Conservation (phyloP, 2,329 filamentous ascomycete genomes). For the Botrytis sinoallii region DNA sequence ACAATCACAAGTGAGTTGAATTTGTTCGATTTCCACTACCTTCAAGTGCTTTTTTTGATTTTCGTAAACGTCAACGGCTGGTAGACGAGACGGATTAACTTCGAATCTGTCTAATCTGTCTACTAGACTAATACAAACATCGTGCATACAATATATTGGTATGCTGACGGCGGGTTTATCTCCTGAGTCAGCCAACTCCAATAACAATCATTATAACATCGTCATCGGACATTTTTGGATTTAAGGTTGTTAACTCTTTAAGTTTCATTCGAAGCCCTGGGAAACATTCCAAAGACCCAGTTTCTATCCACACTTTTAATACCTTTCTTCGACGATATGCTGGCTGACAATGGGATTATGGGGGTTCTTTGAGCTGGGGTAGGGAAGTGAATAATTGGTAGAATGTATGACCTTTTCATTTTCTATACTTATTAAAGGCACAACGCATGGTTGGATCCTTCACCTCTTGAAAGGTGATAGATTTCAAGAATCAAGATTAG, state of each 20-base stretch:
- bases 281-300: background rate
- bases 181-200: background rate
- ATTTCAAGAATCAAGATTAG: background rate
- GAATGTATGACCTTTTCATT: background rate
- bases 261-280: background rate
- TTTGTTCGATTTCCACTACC: background rate
- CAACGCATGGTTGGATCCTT: background rate
- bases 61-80: background rate
- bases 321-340: background rate
- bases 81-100: background rate
- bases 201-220: background rate
- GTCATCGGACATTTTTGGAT: conserved; percentile 9
- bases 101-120: background rate
- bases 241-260: background rate
- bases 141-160: background rate
- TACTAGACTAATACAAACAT: background rate
- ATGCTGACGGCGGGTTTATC: background rate
- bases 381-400: background rate
- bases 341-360: background rate
- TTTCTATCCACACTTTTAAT: background rate
- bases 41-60: background rate
- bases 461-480: background rate
- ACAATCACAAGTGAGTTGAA: background rate
- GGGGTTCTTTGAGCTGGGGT: background rate
- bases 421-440: background rate